Conservation (phyloP, 768 basidiomycete genomes). For the Rhodotorula toruloides region DNA sequence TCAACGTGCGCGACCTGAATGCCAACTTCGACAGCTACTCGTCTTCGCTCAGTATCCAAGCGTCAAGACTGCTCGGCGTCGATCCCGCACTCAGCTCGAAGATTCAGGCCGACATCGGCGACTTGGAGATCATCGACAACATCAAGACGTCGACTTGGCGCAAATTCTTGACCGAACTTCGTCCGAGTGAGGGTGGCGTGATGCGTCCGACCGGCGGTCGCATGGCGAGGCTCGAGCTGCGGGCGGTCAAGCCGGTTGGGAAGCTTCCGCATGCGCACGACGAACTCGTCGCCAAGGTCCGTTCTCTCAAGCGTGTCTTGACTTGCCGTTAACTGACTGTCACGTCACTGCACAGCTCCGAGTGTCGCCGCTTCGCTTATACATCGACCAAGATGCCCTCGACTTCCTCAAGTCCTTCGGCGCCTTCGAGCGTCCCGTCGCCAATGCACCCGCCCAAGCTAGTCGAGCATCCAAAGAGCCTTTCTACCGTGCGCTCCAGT, state of each 20-base stretch:
- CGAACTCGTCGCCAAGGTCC: constrained; percentile 51
- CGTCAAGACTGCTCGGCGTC: background rate
- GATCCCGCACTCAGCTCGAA: constrained; percentile 50
- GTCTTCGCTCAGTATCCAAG: background rate
- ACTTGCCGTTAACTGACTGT: background rate
- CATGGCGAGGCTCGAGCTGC: constrained; percentile 84
- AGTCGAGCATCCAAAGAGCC: constrained; percentile 55
- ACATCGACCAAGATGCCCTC: constrained; percentile 96
- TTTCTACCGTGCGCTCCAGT: constrained; percentile 65
- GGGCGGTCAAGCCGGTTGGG: constrained; percentile 58
- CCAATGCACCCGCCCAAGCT: constrained; percentile 45
- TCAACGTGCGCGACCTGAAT: constrained; percentile 61
- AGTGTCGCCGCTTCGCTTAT: constrained; percentile 78
- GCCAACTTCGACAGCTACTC: constrained; percentile 55
- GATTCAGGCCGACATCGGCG: constrained; percentile 61
- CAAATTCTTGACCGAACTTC: constrained; percentile 84
- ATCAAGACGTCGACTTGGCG: constrained; percentile 98
- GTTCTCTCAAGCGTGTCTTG: constrained; percentile 3
- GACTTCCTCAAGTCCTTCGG: constrained; percentile 97
- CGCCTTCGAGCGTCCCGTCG: constrained; percentile 63
- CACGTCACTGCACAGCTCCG: constrained; percentile 59
- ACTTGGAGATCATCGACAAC: constrained; percentile 88
- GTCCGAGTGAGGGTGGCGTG: constrained; percentile 78
- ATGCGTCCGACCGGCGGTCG: constrained; percentile 83
- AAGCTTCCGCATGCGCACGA: constrained; percentile 57